Evolutionary conservation across 2,329 filamentous ascomycete species (phyloP), one percentile per base, ranked within the genome.

Genomic region (Sporothrix pallida): DNA sequence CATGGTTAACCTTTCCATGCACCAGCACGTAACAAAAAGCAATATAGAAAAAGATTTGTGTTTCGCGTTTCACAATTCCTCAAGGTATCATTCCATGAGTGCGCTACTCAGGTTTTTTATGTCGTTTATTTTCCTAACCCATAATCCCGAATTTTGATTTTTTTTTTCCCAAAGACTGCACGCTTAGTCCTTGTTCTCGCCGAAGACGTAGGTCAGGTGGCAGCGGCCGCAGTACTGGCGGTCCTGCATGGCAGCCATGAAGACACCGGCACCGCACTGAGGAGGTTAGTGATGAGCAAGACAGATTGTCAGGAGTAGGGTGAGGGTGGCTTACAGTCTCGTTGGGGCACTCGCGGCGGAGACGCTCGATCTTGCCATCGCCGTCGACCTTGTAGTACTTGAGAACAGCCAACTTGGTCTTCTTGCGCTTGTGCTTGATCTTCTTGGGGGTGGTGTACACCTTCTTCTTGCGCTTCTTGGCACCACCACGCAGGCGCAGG

Each of bases 351-450:
- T 99, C 97, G 86, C 96, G 91, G 84, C 97, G 91, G 80, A 99
- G 92, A 83, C 96, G 96, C 93, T 99, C 96, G 82, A 99, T 98
- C 92, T 98, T 98, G 87, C 97, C 96, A 83, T 99, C 96, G 81
- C 93, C 94, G 86, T 98, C 96, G 82, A 99, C 96, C 93, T 99
- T 99, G 93, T 99, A 99, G 93, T 99, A 99, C 92, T 99, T 99
- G 86, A 99, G 95, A 81, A 99, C 95, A 83, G 96, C 96, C 86
- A 99, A 89, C 93, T 99, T 99, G 91, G 93, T 97, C 95, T 99
- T 99, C 94, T 98, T 99, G 90, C 94, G 93, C 95, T 99, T 99
- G 92, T 99, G 96, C 96, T 99, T 99, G 93, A 99, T 99, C 94
- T 99, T 99, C 95, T 99, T 99, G 86, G 96, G 96, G 83, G 96